phyloP scores from a whole-genome alignment of 1,284 basidiomycete genomes.

The Rhizopogon parksii region DNA sequence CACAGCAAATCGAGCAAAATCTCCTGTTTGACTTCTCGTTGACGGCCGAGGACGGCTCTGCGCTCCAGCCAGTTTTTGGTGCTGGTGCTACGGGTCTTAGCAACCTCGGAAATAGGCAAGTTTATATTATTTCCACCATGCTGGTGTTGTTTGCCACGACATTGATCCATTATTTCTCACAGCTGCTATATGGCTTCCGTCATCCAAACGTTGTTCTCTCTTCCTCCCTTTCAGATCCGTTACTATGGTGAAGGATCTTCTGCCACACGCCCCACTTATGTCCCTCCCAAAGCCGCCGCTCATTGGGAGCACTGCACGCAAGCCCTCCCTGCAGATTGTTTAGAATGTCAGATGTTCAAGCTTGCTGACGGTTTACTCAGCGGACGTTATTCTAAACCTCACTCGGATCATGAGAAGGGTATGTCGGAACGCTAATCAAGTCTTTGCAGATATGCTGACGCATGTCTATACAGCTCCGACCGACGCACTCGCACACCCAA shows the following conservation, averaged over 20 bases:
- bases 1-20: constrained; percentile 94
- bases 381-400: constrained; percentile 75
- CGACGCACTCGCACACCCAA: constrained; percentile 31
- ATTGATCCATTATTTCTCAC: neutral
- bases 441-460: constrained; percentile 6
- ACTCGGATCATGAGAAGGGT: constrained; percentile 15
- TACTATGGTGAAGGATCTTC: constrained; percentile 40
- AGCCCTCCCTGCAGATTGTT: constrained; percentile 71
- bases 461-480: constrained; percentile 9
- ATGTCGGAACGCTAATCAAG: neutral
- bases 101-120: constrained; percentile 90
- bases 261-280: constrained; percentile 3
- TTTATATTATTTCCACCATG: neutral
- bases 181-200: constrained; percentile 98
- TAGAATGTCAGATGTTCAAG: constrained; percentile 95
- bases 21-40: constrained; percentile 93
- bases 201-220: constrained; percentile 81
- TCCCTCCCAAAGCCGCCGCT: constrained; percentile 35
- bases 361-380: constrained; percentile 89
- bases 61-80: constrained; percentile 85
- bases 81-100: constrained; percentile 83
- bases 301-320: constrained; percentile 69
- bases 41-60: constrained; percentile 84
- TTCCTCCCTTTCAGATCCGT: constrained; percentile 70
- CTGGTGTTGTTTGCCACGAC: neutral